Conservation (phyloP, 345 rosid genomes). For the Eucalyptus lansdowneana region DNA sequence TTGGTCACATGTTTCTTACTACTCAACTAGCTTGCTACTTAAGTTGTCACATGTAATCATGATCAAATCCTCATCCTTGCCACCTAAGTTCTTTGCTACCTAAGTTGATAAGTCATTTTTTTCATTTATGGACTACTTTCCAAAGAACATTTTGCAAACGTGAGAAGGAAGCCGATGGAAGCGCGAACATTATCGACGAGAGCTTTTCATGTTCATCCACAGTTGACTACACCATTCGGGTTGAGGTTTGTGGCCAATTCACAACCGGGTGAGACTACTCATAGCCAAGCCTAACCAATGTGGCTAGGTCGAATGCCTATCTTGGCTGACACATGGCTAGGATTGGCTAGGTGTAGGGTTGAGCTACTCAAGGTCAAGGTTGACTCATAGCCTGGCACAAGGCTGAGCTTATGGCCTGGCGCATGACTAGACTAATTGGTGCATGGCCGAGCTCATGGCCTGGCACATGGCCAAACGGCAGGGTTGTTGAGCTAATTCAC, state of each 20-base stretch:
- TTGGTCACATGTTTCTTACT: too few species aligned
- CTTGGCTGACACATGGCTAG: background rate
- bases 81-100: too few species aligned
- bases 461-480: fast-evolving
- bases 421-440: background rate
- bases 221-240: background rate
- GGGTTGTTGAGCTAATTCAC: background rate
- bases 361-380: fast-evolving
- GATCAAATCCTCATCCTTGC: too few species aligned
- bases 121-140: too few species aligned
- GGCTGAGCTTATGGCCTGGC: background rate
- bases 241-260: background rate
- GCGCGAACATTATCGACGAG: fast-evolving
- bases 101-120: too few species aligned
- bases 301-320: background rate
- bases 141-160: too few species aligned
- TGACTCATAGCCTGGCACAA: background rate
- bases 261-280: background rate
- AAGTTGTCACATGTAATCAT: too few species aligned
- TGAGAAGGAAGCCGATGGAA: background rate
- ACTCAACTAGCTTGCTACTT: too few species aligned
- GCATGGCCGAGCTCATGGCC: background rate
- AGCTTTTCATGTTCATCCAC: background rate
- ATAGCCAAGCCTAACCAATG: background rate
- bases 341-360: too few species aligned